phyloP scores from a whole-genome alignment of 306 rosid species.

The Pachyrhizus erosus region DNA sequence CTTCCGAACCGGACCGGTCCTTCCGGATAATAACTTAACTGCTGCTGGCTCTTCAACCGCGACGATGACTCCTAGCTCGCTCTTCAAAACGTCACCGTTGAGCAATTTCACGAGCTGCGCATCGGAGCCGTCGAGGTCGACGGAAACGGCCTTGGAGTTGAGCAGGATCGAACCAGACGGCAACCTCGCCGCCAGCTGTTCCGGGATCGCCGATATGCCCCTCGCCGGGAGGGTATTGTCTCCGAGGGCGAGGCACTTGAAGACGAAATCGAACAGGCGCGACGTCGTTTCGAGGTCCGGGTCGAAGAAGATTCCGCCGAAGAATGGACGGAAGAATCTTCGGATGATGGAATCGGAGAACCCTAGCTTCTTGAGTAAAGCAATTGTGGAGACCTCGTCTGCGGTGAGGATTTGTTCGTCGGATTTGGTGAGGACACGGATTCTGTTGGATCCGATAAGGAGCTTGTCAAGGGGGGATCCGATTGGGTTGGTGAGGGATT shows the following conservation, averaged over 20 bases:
- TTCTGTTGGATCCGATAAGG: conserved; percentile 61
- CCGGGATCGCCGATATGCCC: conserved; percentile 79
- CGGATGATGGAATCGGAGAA: conserved; percentile 74
- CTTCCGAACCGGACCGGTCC: conserved; percentile 32
- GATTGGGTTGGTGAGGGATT: conserved; percentile 71
- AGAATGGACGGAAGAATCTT: conserved; percentile 80
- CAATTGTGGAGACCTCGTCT: conserved; percentile 63
- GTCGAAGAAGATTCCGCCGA: conserved; percentile 89
- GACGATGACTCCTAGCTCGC: conserved; percentile 76
- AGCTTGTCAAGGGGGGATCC: conserved; percentile 75
- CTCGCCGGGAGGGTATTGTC: conserved; percentile 84
- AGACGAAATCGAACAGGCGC: conserved; percentile 77
- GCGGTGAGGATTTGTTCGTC: conserved; percentile 59
- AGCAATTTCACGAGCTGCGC: conserved; percentile 60
- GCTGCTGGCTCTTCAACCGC: conserved; percentile 80
- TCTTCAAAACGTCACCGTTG: conserved; percentile 63
- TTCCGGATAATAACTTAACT: conserved; percentile 52
- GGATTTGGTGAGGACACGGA: conserved; percentile 59
- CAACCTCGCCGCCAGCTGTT: conserved; percentile 66
- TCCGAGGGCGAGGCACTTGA: conserved; percentile 91
- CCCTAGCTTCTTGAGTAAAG: conserved; percentile 55
- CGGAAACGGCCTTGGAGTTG: conserved; percentile 61
- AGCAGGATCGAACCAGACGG: conserved; percentile 60
- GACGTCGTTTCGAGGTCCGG: conserved; percentile 69
- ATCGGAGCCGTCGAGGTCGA: conserved; percentile 43